Percentiles rank a stretch among this genome's conserved stretches.
These are phyloP conservation scores for Geotrichum bryndzae DNA, from an alignment of 1,139 yeast genomes.

Conservation along the genomic window DNA sequence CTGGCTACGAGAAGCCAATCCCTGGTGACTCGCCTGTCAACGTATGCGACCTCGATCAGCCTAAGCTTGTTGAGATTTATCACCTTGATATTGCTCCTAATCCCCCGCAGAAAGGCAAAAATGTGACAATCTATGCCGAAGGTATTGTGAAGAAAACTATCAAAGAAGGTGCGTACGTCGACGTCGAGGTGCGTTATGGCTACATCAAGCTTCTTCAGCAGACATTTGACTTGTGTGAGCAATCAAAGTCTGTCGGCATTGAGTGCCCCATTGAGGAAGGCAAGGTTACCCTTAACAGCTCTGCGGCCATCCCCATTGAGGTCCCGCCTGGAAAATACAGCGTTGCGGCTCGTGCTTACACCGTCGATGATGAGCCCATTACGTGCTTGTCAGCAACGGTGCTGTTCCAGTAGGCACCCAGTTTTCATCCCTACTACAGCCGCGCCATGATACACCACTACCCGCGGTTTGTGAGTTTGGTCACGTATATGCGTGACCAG, in stretches of 20 bases:
- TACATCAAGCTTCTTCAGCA: constrained; percentile 79
- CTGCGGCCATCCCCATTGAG: constrained; percentile 80
- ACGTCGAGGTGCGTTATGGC: constrained; percentile 87
- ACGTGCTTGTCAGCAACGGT: constrained; percentile 83
- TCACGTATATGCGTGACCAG: not conserved
- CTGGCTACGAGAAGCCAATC: constrained; percentile 35
- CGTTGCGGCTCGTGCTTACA: constrained; percentile 83
- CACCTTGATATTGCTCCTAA: constrained; percentile 65
- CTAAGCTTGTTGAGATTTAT: constrained; percentile 59
- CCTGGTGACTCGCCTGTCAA: constrained; percentile 87
- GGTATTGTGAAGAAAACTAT: constrained; percentile 56
- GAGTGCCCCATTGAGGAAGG: constrained; percentile 76
- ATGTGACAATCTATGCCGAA: constrained; percentile 68
- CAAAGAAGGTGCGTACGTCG: constrained; percentile 84
- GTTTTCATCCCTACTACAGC: not conserved
- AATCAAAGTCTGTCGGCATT: constrained; percentile 59
- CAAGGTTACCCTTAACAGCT: constrained; percentile 54
- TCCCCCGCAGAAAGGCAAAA: constrained; percentile 79
- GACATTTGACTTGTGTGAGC: constrained; percentile 86
- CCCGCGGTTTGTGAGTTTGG: not conserved
- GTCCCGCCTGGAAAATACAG: constrained; percentile 92
- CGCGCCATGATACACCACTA: not conserved
- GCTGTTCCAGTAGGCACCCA: constrained; percentile 25
- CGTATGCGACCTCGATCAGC: constrained; percentile 60
- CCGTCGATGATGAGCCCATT: constrained; percentile 69